Evolutionary conservation across 192 early-diverging fungal species (phyloP), one percentile per base, ranked within the genome.

Genomic region (Backusella australiensis): DNA sequence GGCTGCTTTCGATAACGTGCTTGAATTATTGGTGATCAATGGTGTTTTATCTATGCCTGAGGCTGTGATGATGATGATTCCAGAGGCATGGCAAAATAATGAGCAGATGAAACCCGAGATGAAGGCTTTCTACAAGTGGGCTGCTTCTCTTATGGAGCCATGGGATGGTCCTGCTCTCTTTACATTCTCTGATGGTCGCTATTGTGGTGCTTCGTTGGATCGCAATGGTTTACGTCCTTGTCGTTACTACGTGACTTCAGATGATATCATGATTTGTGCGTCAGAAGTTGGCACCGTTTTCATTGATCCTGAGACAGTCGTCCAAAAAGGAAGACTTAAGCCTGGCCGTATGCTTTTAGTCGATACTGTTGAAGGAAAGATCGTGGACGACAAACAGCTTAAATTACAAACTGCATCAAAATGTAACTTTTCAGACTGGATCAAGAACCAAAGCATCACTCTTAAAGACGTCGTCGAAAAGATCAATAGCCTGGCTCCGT

Each of bases 131-230:
- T 98, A 99, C 83, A 91, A 96, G 81, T 99, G 98, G 98, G 96
- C 96, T 66, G 94, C 96, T 38, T 95, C 92, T 83, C 83, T 99
- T 44, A 98, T 98, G 96, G 98, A 99, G 84, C 94, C 97, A 19
- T 99, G 96, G 92, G 98, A 99, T 81, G 98, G 98, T 23, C 98
- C 98, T 21, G 97, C 98, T 19, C 86, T 99, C 59, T 96, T 99
- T 81, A 98, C 98, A 12, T 99, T 99, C 83, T 94, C 93, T 36
- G 98, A 99, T 82, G 98, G 98, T 44, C 92, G 97, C 68, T 98
- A 93, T 86, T 95, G 96, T 81, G 98, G 98, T 78, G 98, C 98
- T 32, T 94, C 91, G 17, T 86, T 99, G 34, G 98, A 99, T 84
- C 94, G 98, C 81, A 99, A 99, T 81, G 98, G 98, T 75, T 86